Conservation (phyloP, 495 filamentous ascomycete species). For the Penicillium antarcticum region DNA sequence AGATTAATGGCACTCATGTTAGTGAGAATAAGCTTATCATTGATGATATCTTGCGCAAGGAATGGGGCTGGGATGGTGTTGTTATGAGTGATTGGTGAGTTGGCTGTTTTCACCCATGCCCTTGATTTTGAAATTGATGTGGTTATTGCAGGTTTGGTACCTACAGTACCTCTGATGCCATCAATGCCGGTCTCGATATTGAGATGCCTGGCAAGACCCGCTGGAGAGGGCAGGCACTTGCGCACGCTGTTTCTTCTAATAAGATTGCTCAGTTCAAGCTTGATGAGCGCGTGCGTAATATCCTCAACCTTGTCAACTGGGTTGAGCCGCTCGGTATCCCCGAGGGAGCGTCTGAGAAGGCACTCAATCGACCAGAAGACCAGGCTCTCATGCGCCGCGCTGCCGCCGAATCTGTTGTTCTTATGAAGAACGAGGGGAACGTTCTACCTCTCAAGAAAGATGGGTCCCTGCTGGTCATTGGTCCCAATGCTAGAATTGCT, state of each 20-base stretch:
- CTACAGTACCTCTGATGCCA: constrained; percentile 63
- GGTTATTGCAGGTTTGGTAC: constrained; percentile 52
- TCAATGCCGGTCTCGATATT: constrained; percentile 67
- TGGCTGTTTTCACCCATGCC: too few species aligned
- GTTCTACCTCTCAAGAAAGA: constrained; percentile 63
- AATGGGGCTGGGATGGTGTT: constrained; percentile 69
- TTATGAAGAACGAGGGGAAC: constrained; percentile 71
- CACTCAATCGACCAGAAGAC: constrained; percentile 63
- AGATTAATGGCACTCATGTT: constrained; percentile 68
- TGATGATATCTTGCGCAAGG: constrained; percentile 60
- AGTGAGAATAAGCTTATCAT: constrained; percentile 64
- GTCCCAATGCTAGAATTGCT: constrained; percentile 73
- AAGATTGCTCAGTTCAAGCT: constrained; percentile 57
- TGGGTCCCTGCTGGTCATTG: constrained; percentile 69
- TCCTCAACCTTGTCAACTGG: constrained; percentile 62
- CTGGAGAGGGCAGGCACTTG: constrained; percentile 60
- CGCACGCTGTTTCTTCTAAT: constrained; percentile 55
- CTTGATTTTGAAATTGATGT: too few species aligned
- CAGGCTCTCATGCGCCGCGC: constrained; percentile 63
- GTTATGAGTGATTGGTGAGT: constrained; percentile 71
- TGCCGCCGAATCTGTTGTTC: constrained; percentile 68
- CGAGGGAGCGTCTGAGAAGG: constrained; percentile 55
- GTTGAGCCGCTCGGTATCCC: constrained; percentile 60
- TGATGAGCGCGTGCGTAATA: constrained; percentile 59
- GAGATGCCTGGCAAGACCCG: constrained; percentile 72